phyloP scores from a whole-genome alignment of 257 asterid genomes.

The Echium plantagineum region DNA sequence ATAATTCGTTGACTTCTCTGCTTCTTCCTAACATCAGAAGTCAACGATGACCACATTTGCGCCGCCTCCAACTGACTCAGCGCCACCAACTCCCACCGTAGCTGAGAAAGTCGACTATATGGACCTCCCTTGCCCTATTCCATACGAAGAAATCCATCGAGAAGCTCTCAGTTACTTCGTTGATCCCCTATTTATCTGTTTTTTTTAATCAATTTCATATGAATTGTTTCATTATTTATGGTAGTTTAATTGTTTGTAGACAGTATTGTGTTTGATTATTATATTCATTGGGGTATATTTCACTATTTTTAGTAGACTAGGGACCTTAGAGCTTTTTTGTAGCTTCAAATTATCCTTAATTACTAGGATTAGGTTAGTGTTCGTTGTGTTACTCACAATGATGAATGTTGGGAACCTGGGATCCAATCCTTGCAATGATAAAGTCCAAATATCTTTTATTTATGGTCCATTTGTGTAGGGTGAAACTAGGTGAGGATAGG shows the following conservation, averaged over 20 bases:
- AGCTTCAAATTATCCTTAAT: too few species aligned
- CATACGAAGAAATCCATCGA: conserved; percentile 93
- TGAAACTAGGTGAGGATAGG: too few species aligned
- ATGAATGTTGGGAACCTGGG: too few species aligned
- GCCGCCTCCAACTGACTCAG: conserved; percentile 31
- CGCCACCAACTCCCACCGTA: conserved; percentile 28
- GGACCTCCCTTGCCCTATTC: conserved; percentile 85
- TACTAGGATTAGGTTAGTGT: too few species aligned
- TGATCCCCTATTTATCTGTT: not conserved
- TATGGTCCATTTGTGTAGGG: too few species aligned
- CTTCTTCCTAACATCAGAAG: conserved; percentile 10
- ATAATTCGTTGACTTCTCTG: too few species aligned
- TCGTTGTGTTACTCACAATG: too few species aligned
- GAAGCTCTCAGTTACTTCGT: conserved; percentile 74
- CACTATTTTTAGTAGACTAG: too few species aligned
- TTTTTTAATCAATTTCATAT: not conserved
- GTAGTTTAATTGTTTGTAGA: too few species aligned
- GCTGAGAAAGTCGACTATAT: conserved; percentile 54
- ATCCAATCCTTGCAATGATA: too few species aligned
- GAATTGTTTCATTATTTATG: not conserved
- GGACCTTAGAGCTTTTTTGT: not conserved
- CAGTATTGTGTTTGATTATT: too few species aligned
- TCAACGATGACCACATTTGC: conserved; percentile 49
- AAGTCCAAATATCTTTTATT: too few species aligned
- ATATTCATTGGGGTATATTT: not conserved